Evolutionary conservation across 1,284 basidiomycete genomes (phyloP), one percentile per base, ranked within the genome.

Genomic region (Rhodotorula sp.): DNA sequence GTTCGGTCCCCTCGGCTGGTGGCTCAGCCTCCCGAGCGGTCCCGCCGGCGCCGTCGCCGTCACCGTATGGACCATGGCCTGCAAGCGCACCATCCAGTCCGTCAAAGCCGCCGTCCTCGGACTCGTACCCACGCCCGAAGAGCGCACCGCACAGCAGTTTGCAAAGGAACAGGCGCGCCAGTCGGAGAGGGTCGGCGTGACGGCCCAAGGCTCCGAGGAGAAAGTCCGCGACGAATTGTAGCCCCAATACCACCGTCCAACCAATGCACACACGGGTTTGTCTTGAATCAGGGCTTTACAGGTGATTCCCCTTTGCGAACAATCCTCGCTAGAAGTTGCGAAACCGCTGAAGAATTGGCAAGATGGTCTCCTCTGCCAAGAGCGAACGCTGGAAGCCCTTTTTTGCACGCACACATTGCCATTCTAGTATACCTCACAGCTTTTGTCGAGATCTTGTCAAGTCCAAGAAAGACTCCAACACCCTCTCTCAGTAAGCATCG

Each of bases 51-150:
- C 91, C 22, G 88, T 96, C 71, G 91, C 91, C 75, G 91, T 92
- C 56, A 90, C 89, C 1, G 86, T 91, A 48, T 96, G 93, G 93
- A 89, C 91, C 76, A 91, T 94, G 85, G 89, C 91, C 10, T 93
- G 91, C 81, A 87, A 86, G 76, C 84, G 91, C 64, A 89, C 91
- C 26, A 84, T 95, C 71, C 84, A 86, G 71, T 84, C 88, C 14
- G 84, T 86, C 53, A 90, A 91, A 79, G 84, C 86, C 48, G 83
- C 89, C 15, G 86, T 88, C 70, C 88, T 86, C 78, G 88, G 89
- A n/a, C 54, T 72, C 33, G 49, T 68, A 1, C 64, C 60, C 26
- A 60, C 69, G n/a, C 69, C 69, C 5, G 66, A 33, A 1, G 69
- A 71, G 45, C 46, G 48, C 14, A 67, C 66, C 18, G 69, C 66